These are phyloP conservation scores for Rosa persica DNA, from an alignment of 306 rosid genomes.

Conservation along the genomic window DNA sequence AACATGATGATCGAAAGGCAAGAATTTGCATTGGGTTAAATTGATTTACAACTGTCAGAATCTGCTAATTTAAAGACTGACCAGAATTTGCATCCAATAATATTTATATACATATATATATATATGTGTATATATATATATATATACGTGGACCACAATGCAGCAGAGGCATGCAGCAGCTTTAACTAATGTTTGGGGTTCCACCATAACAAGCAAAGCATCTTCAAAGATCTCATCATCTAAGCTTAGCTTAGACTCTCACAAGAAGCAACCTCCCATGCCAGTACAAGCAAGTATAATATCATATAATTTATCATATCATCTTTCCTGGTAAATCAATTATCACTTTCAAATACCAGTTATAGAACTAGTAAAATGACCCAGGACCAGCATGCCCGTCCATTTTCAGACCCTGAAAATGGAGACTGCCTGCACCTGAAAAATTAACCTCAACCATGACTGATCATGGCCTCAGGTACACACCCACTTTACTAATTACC, in stretches of 20 bases:
- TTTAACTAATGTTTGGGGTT: constrained; percentile 41
- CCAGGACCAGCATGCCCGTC: constrained; percentile 29
- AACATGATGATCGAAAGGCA: background rate
- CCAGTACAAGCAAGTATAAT: constrained; percentile 11
- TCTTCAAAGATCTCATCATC: constrained; percentile 25
- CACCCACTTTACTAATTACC: background rate
- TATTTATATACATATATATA: background rate
- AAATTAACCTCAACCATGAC: constrained; percentile 10
- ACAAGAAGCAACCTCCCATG: constrained; percentile 32
- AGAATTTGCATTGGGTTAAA: background rate
- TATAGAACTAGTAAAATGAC: constrained; percentile 25
- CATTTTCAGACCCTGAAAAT: constrained; percentile 29
- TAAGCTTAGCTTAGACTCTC: constrained; percentile 33
- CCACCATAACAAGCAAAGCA: constrained; percentile 65
- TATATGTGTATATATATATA: background rate
- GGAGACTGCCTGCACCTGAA: constrained; percentile 41
- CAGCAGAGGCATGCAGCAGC: constrained; percentile 43
- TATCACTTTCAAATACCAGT: constrained; percentile 23
- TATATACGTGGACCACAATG: constrained; percentile 38
- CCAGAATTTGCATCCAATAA: constrained; percentile 29
- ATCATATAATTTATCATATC: background rate
- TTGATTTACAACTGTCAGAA: constrained; percentile 31
- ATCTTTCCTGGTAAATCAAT: constrained; percentile 1
- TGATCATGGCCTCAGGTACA: background rate
- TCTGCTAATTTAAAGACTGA: constrained; percentile 22